phyloP scores from a whole-genome alignment of 805 yeast genomes.

The Metschnikowia anglica region DNA sequence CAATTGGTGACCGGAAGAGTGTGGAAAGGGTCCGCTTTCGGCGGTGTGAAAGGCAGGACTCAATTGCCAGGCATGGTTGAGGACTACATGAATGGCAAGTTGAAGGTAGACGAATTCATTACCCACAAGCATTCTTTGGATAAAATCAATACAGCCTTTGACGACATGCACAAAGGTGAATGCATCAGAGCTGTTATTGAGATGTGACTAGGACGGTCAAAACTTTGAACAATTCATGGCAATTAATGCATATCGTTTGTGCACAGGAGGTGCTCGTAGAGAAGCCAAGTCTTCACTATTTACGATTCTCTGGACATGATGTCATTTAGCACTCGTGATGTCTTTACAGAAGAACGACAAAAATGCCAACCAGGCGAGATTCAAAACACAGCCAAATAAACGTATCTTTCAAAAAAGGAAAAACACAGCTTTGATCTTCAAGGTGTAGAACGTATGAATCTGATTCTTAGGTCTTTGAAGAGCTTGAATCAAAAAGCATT shows the following conservation, averaged over 20 bases:
- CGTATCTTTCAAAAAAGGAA: too few relatives aligned
- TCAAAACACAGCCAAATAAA: too few relatives aligned
- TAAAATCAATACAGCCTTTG: constrained; percentile 84
- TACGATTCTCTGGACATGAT: too few relatives aligned
- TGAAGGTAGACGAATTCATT: constrained; percentile 92
- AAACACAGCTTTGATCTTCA: too few relatives aligned
- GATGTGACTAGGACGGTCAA: constrained; percentile 27
- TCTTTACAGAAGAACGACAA: too few relatives aligned
- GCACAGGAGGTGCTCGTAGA: not conserved
- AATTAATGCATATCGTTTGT: not conserved
- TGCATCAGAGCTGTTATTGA: constrained; percentile 90
- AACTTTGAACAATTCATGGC: constrained; percentile 2
- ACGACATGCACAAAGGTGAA: constrained; percentile 90
- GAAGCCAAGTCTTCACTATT: not conserved
- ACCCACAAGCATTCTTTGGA: constrained; percentile 82
- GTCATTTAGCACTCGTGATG: too few relatives aligned
- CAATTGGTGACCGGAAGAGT: constrained; percentile 98
- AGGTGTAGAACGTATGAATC: too few relatives aligned
- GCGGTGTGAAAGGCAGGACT: constrained; percentile 97
- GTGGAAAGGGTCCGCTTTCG: constrained; percentile 99
- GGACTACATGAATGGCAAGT: constrained; percentile 74
- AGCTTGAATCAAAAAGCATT: too few relatives aligned
- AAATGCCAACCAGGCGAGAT: too few relatives aligned
- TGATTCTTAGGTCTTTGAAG: too few relatives aligned
- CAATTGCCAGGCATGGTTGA: constrained; percentile 90